phyloP scores from a whole-genome alignment of 1,284 basidiomycete genomes.

The Farysia itapuensis region DNA sequence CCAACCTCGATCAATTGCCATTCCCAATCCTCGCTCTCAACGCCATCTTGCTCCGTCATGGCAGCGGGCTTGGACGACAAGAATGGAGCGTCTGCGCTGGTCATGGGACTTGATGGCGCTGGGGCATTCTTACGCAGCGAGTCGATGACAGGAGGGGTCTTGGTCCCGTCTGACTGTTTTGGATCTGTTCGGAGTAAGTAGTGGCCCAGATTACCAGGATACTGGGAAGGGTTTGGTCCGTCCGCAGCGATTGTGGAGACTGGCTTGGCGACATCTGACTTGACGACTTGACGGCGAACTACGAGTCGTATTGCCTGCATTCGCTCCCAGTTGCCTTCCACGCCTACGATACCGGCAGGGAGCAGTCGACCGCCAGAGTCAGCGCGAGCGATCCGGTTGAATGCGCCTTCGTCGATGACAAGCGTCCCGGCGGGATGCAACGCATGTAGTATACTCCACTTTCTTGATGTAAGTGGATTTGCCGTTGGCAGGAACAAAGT shows the following conservation, averaged over 20 bases:
- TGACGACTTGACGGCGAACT: conserved; percentile 62
- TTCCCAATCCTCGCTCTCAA: conserved; percentile 53
- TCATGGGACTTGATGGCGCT: neutral
- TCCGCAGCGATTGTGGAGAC: no score
- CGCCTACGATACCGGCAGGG: conserved; percentile 82
- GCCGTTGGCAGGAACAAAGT: conserved; percentile 81
- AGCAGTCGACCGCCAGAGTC: conserved; percentile 87
- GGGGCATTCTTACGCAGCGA: conserved; percentile 14
- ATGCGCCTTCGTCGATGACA: conserved; percentile 85
- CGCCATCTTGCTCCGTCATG: neutral
- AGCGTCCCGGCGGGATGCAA: conserved; percentile 83
- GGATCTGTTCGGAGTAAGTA: conserved; percentile 19
- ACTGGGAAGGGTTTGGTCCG: no score
- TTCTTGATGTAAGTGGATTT: conserved; percentile 79
- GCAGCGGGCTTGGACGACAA: neutral
- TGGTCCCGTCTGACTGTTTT: neutral
- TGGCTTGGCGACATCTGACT: conserved; percentile 1
- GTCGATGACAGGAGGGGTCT: conserved; percentile 30
- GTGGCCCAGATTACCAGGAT: conserved; percentile 11
- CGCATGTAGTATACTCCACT: conserved; percentile 93
- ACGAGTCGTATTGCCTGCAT: conserved; percentile 89
- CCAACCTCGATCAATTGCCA: conserved; percentile 87
- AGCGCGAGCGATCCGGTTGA: conserved; percentile 76
- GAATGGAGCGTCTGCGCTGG: neutral
- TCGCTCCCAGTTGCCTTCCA: conserved; percentile 85